Percentiles rank a stretch among this genome's conserved stretches.
phyloP scores from a whole-genome alignment of 345 rosid genomes.

The Syzygium grande region DNA sequence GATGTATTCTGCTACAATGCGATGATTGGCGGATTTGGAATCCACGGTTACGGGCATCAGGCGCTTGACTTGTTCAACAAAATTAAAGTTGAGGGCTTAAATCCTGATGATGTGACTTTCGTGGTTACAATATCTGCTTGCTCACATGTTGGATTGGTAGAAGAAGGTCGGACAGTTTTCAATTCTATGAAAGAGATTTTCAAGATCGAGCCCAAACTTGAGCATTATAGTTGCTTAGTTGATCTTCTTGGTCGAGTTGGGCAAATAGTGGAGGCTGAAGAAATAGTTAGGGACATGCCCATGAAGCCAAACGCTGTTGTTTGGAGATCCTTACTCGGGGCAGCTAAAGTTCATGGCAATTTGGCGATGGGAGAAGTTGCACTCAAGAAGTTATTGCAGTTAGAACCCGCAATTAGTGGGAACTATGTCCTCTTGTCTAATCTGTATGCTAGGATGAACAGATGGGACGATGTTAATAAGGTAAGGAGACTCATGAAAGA shows the following conservation, averaged over 20 bases:
- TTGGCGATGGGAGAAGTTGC: constrained; percentile 40
- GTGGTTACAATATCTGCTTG: constrained; percentile 46
- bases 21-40: constrained; percentile 49
- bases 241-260: constrained; percentile 62
- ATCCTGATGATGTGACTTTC: constrained; percentile 47
- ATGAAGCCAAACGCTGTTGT: constrained; percentile 49
- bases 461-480: constrained; percentile 51
- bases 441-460: constrained; percentile 41
- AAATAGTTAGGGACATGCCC: constrained; percentile 41
- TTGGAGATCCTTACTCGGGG: constrained; percentile 65
- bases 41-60: constrained; percentile 39
- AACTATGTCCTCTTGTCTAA: constrained; percentile 59
- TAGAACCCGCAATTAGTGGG: constrained; percentile 49
- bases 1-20: constrained; percentile 44
- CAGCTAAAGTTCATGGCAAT: constrained; percentile 52
- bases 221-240: constrained; percentile 60
- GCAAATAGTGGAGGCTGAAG: constrained; percentile 40
- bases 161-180: constrained; percentile 35
- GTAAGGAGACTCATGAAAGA: constrained; percentile 57
- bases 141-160: constrained; percentile 53
- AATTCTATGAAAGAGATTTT: constrained; percentile 34
- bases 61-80: constrained; percentile 29
- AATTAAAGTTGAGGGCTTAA: constrained; percentile 26
- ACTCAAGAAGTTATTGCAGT: constrained; percentile 30
- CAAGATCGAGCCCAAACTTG: constrained; percentile 39